phyloP scores from a whole-genome alignment of 2,329 filamentous ascomycete genomes.

The Talaromyces rugulosus region DNA sequence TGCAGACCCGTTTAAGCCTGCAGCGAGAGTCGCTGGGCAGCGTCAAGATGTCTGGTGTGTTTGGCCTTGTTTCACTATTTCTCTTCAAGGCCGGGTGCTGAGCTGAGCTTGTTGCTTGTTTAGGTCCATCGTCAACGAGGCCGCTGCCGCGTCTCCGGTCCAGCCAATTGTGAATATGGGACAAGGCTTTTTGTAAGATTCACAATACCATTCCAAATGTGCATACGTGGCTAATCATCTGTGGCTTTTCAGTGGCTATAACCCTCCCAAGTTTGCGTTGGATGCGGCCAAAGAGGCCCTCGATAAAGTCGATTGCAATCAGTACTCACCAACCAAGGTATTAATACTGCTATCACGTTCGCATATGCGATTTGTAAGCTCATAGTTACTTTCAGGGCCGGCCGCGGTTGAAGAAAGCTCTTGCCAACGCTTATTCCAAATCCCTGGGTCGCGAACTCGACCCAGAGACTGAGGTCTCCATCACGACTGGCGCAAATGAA shows the following conservation, averaged over 20 bases:
- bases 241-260: conserved; percentile 62
- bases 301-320: conserved; percentile 91
- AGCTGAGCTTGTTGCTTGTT: conserved; percentile 19
- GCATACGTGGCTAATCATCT: neutral
- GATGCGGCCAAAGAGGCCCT: conserved; percentile 87
- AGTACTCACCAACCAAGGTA: conserved; percentile 91
- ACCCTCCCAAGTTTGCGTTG: conserved; percentile 85
- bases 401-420: conserved; percentile 84
- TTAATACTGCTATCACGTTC: neutral
- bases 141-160: conserved; percentile 58
- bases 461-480: conserved; percentile 87
- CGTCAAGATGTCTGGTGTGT: conserved; percentile 49
- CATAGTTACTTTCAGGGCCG: conserved; percentile 55
- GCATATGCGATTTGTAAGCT: neutral
- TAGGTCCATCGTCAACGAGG: conserved; percentile 65
- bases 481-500: conserved; percentile 68
- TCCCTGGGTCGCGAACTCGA: conserved; percentile 78
- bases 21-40: conserved; percentile 46
- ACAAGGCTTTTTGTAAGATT: conserved; percentile 55
- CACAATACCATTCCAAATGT: neutral
- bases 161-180: conserved; percentile 68
- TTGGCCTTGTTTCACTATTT: neutral
- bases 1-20: conserved; percentile 43
- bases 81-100: neutral
- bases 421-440: conserved; percentile 87